Percentiles rank a stretch among this genome's conserved stretches.
Conservation (phyloP, 768 basidiomycete species). For the Lyophyllum atratum region DNA sequence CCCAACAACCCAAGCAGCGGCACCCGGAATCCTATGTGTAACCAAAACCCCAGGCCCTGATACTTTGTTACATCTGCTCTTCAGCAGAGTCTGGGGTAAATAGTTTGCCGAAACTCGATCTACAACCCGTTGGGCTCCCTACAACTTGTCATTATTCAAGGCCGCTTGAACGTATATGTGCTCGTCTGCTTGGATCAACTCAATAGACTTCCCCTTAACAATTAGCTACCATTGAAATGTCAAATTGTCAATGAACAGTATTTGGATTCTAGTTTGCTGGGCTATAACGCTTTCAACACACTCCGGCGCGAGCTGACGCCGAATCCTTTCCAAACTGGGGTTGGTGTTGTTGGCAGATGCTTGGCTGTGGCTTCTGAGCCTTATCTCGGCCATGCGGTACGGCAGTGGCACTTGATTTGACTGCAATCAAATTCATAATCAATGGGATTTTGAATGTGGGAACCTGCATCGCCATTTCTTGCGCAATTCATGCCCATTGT, state of each 20-base stretch:
- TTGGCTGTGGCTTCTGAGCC: conserved; percentile 5
- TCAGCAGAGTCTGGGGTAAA: conserved; percentile 60
- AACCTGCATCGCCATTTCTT: conserved; percentile 29
- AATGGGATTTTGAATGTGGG: conserved; percentile 24
- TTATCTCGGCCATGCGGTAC: conserved; percentile 18
- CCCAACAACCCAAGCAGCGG: conserved; percentile 12
- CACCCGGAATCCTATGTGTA: conserved; percentile 47
- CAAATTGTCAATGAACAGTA: too few species aligned
- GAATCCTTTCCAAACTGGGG: neutral
- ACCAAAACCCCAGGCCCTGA: conserved; percentile 66
- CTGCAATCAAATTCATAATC: conserved; percentile 26
- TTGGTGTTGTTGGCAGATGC: conserved; percentile 1
- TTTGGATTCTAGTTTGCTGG: too few species aligned
- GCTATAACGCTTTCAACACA: too few species aligned
- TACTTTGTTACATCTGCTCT: conserved; percentile 46
- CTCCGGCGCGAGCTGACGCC: neutral
- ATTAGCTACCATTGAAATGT: too few species aligned
- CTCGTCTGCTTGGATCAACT: neutral
- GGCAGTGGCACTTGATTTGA: conserved; percentile 17
- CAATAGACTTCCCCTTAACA: neutral
- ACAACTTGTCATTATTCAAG: neutral
- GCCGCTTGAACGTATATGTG: too few species aligned
- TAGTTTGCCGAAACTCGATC: neutral
- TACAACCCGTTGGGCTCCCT: neutral
- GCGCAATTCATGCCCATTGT: conserved; percentile 36